Percentiles rank a stretch among this genome's conserved stretches.
These are phyloP conservation scores for Aspergillus steynii DNA, from an alignment of 495 filamentous ascomycete genomes.

Conservation along the genomic window DNA sequence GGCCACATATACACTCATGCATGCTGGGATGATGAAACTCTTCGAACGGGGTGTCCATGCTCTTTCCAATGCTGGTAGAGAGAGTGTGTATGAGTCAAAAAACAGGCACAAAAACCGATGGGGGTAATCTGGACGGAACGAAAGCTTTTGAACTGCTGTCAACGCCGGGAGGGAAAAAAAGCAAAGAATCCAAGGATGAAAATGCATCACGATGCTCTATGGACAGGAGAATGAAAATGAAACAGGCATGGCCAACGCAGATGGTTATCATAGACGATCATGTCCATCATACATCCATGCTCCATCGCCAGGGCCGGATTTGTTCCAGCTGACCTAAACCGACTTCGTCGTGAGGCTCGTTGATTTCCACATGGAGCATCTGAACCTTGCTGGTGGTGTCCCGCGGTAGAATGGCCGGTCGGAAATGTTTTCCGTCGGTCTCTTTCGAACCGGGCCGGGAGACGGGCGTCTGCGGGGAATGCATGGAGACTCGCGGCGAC, in stretches of 20 bases:
- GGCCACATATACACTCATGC: constrained; percentile 22
- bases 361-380: constrained; percentile 44
- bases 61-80: neutral
- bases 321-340: constrained; percentile 40
- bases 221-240: constrained; percentile 14
- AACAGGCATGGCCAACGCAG: neutral
- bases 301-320: constrained; percentile 48
- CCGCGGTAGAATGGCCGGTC: constrained; percentile 32
- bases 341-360: constrained; percentile 37
- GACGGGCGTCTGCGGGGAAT: constrained; percentile 41
- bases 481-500: constrained; percentile 34
- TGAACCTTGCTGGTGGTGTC: constrained; percentile 43
- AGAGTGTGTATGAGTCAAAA: neutral
- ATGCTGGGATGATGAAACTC: neutral
- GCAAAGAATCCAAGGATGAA: constrained; percentile 7
- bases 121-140: constrained; percentile 4
- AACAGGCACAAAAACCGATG: neutral
- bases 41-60: neutral
- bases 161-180: constrained; percentile 14
- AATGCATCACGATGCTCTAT: constrained; percentile 6
- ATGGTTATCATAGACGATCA: neutral
- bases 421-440: constrained; percentile 32
- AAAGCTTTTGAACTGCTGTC: constrained; percentile 19
- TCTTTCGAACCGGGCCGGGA: constrained; percentile 44
- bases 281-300: constrained; percentile 45